phyloP scores from a whole-genome alignment of 1,284 basidiomycete genomes.

The Trichosporon faecale region DNA sequence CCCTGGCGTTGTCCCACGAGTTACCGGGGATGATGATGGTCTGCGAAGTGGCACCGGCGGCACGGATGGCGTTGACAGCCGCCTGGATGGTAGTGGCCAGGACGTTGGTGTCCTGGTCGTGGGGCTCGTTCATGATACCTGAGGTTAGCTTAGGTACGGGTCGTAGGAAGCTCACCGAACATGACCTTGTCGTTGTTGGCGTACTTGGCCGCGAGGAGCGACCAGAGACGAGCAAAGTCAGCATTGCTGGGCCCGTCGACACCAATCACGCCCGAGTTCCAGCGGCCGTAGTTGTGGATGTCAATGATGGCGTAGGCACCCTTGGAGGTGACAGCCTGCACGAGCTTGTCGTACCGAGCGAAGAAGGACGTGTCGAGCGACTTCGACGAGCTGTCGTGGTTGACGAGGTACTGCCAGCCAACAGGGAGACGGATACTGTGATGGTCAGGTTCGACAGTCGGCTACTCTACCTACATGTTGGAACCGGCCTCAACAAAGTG shows the following conservation, averaged over 20 bases:
- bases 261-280: conserved; percentile 54
- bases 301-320: conserved; percentile 60
- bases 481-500: conserved; percentile 55
- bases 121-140: conserved; percentile 50
- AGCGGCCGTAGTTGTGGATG: conserved; percentile 51
- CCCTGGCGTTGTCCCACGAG: conserved; percentile 37
- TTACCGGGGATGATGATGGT: conserved; percentile 46
- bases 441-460: conserved; percentile 6
- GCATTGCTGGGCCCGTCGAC: conserved; percentile 61
- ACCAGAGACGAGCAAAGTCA: conserved; percentile 60
- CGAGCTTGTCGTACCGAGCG: conserved; percentile 52
- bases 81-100: conserved; percentile 43
- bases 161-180: conserved; percentile 39
- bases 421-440: conserved; percentile 54
- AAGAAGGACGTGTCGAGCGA: conserved; percentile 56
- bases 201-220: conserved; percentile 59
- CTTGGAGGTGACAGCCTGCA: conserved; percentile 56
- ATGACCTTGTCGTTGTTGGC: conserved; percentile 57
- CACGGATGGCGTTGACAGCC: conserved; percentile 49
- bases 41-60: conserved; percentile 46
- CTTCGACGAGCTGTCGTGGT: conserved; percentile 41
- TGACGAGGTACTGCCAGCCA: conserved; percentile 61
- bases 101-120: conserved; percentile 40
- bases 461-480: conserved; percentile 31
- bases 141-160: too few relatives aligned